Evolutionary conservation across 352 stramenopile genomes (phyloP).

Genomic region (Blastocystis sp.): DNA sequence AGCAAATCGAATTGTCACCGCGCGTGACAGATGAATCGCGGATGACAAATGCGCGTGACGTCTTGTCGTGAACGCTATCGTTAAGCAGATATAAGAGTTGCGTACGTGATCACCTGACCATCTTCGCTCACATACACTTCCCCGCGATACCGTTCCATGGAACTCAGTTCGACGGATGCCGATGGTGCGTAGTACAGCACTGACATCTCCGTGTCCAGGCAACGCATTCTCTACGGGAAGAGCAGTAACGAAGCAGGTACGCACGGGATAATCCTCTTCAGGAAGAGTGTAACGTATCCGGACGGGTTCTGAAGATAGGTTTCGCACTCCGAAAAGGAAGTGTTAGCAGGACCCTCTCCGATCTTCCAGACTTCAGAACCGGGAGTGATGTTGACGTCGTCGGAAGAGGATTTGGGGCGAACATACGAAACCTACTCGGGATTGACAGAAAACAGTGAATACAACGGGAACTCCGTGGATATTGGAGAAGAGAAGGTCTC

Average conservation of each 20-base stretch:
- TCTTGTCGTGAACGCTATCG: background rate
- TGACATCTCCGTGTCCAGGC: background rate
- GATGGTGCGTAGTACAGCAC: background rate
- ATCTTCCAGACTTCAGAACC: background rate
- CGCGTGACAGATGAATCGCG: background rate
- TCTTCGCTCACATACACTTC: background rate
- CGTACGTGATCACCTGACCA: background rate
- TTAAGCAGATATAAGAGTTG: background rate
- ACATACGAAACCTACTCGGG: background rate
- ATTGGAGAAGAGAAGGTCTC: conserved; percentile 6
- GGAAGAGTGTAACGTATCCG: background rate
- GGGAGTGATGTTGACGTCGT: background rate
- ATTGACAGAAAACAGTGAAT: background rate
- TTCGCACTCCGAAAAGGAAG: background rate
- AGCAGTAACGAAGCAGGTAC: background rate
- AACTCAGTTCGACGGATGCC: background rate
- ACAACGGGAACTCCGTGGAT: conserved; percentile 7
- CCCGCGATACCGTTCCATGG: background rate
- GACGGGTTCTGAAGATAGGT: background rate
- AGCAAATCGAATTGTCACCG: background rate
- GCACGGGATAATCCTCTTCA: background rate
- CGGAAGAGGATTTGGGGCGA: background rate
- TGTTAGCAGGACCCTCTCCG: background rate
- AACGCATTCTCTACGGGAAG: background rate
- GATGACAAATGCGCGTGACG: background rate